Percentiles rank a stretch among this genome's conserved stretches.
Evolutionary conservation across 345 rosid species (phyloP).

Genomic region (Cardamine occulta): DNA sequence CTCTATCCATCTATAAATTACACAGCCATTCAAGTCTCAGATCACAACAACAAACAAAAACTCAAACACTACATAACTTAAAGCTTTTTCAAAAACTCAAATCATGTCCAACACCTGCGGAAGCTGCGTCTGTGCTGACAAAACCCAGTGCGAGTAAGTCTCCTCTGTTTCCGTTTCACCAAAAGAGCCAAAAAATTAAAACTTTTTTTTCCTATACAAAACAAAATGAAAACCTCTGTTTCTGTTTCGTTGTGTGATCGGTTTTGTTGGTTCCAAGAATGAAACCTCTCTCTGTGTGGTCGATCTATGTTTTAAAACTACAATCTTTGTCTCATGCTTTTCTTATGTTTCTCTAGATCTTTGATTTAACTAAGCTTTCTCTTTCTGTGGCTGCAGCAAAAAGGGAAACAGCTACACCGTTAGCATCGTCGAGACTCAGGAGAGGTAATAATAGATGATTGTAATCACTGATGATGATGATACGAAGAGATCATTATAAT

Average conservation of each 20-base stretch:
- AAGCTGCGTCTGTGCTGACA: conserved; percentile 83
- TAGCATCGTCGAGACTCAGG: conserved; percentile 64
- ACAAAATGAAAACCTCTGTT: not conserved
- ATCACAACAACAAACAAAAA: conserved; percentile 10
- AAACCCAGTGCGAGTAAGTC: conserved; percentile 73
- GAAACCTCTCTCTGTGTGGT: not conserved
- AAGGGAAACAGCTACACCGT: conserved; percentile 65
- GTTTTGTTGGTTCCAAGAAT: not conserved
- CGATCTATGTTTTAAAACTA: not conserved
- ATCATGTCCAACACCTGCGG: conserved; percentile 79
- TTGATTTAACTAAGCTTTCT: conserved; percentile 2
- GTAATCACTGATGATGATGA: not conserved
- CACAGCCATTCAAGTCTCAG: conserved; percentile 16
- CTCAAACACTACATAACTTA: not conserved
- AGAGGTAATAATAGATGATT: conserved; percentile 49
- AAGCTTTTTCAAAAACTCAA: conserved; percentile 15
- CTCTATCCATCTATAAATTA: conserved; percentile 58
- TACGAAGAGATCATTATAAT: not conserved
- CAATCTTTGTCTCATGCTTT: not conserved
- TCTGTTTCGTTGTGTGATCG: not conserved
- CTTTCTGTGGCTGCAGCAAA: conserved; percentile 55
- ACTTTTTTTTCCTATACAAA: not conserved
- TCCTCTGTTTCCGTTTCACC: conserved; percentile 3
- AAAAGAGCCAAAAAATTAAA: not conserved
- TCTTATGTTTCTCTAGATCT: not conserved